phyloP scores from a whole-genome alignment of 805 yeast genomes.

The Brettanomyces bruxellensis region DNA sequence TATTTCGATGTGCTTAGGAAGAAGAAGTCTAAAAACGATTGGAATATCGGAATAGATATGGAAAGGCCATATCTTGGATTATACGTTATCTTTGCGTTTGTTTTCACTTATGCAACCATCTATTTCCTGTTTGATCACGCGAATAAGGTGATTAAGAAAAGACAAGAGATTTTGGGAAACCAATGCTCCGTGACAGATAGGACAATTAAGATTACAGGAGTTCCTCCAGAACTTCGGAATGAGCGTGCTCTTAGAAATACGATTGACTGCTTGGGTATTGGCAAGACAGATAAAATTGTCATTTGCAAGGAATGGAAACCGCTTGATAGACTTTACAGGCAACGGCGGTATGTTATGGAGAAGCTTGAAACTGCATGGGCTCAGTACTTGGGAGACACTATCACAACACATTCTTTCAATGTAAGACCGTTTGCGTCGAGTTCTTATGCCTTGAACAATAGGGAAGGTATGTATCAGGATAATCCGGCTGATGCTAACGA shows the following conservation, averaged over 20 bases:
- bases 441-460: slow-evolving; percentile 16
- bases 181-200: slow-evolving; percentile 89
- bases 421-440: slow-evolving; percentile 19
- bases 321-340: slow-evolving; percentile 55
- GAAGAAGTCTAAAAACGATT: not conserved
- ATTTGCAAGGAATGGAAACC: slow-evolving; percentile 84
- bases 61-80: slow-evolving; percentile 66
- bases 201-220: slow-evolving; percentile 80
- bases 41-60: slow-evolving; percentile 13
- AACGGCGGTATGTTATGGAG: slow-evolving; percentile 43
- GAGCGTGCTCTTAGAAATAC: slow-evolving; percentile 63
- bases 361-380: slow-evolving; percentile 69
- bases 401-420: slow-evolving; percentile 13
- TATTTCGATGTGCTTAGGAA: slow-evolving; percentile 6
- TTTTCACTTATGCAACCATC: slow-evolving; percentile 65
- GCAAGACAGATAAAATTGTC: slow-evolving; percentile 66
- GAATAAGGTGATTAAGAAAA: slow-evolving; percentile 57
- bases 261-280: slow-evolving; percentile 70
- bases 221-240: slow-evolving; percentile 72
- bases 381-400: slow-evolving; percentile 42
- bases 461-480: slow-evolving; percentile 12
- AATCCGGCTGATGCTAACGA: not conserved
- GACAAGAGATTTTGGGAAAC: slow-evolving; percentile 75
- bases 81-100: slow-evolving; percentile 78
- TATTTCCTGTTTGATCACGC: slow-evolving; percentile 62